Conservation (phyloP, 1,284 basidiomycete genomes). For the Volvariella surrecta region DNA sequence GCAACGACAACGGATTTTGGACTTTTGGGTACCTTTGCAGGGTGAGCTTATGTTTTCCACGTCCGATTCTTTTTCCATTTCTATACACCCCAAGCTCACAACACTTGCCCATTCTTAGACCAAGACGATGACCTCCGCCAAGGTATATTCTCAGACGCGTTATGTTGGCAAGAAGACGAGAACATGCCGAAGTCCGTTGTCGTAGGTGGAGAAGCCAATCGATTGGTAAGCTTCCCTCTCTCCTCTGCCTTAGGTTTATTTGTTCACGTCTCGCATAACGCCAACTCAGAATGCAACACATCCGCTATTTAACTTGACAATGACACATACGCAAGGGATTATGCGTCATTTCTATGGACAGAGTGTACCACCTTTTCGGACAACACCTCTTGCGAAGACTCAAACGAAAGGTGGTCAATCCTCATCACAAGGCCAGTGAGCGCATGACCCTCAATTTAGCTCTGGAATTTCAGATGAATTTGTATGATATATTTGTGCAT, state of each 20-base stretch:
- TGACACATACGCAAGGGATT: slow-evolving; percentile 64
- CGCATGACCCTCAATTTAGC: no score
- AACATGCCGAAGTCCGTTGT: slow-evolving; percentile 48
- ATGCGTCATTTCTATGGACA: slow-evolving; percentile 77
- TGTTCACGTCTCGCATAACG: slow-evolving; percentile 1
- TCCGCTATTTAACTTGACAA: slow-evolving; percentile 80
- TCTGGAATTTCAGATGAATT: no score
- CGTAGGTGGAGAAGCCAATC: slow-evolving; percentile 58
- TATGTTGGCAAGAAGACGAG: slow-evolving; percentile 76
- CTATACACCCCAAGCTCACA: no score
- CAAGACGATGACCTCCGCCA: slow-evolving; percentile 38
- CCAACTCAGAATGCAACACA: slow-evolving; percentile 78
- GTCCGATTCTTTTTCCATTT: no score
- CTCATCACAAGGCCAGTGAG: no score
- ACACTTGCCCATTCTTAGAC: no score
- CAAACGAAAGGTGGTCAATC: no score
- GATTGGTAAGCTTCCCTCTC: slow-evolving; percentile 48
- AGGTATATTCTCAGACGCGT: slow-evolving; percentile 46
- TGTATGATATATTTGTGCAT: no score
- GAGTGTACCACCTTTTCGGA: slow-evolving; percentile 18
- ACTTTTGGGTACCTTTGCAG: no score
- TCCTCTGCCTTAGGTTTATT: not conserved
- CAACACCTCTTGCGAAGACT: no score
- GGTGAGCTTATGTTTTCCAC: no score
- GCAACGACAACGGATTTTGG: not conserved